These are phyloP conservation scores for Phragmites australis DNA, from an alignment of 176 grass and related monocot genomes.

Conservation along the genomic window DNA sequence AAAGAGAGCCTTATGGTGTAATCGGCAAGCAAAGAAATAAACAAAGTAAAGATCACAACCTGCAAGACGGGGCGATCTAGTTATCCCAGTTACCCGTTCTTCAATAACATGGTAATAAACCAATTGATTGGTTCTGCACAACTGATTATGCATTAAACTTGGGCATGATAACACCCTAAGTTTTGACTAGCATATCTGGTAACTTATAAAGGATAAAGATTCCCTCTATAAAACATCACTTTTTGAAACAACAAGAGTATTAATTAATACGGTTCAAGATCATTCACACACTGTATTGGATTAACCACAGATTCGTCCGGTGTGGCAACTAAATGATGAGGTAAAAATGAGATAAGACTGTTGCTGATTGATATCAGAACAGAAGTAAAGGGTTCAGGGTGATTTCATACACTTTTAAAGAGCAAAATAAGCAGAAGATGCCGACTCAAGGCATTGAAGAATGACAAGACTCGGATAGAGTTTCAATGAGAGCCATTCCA, in stretches of 20 bases:
- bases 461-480: not conserved
- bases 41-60: too few relatives aligned
- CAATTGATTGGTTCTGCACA: not conserved
- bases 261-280: constrained; percentile 11
- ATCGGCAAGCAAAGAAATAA: too few relatives aligned
- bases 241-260: not conserved
- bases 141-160: constrained; percentile 3
- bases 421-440: constrained; percentile 14
- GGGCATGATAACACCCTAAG: not conserved
- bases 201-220: not conserved
- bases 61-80: too few relatives aligned
- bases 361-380: constrained; percentile 22
- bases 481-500: constrained; percentile 23
- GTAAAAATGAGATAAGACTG: not conserved
- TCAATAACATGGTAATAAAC: not conserved
- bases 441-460: not conserved
- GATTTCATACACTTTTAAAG: constrained; percentile 8
- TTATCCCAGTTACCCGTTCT: too few relatives aligned
- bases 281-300: not conserved
- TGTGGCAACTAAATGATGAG: constrained; percentile 25
- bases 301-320: not conserved
- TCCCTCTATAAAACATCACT: constrained; percentile 3
- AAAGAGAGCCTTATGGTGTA: too few relatives aligned
- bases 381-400: constrained; percentile 4
- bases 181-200: not conserved